Conservation (phyloP, 371 early-diverging fungal genomes). For the Rhizopus delemar region DNA sequence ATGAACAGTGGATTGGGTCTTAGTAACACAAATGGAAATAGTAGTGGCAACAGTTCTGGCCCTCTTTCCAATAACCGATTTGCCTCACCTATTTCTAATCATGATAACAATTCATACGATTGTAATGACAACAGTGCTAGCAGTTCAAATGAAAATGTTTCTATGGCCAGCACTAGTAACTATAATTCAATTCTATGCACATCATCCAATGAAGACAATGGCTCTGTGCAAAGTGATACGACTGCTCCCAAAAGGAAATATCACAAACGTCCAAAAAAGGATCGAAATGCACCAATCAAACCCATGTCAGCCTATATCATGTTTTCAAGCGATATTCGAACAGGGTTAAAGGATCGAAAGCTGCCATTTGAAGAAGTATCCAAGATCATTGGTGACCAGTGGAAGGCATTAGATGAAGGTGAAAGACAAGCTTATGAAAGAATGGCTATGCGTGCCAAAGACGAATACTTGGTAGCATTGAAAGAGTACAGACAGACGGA, state of each 20-base stretch:
- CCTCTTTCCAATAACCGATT: not conserved
- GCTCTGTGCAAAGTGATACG: constrained; percentile 37
- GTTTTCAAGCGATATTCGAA: constrained; percentile 48
- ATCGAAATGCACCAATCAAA: constrained; percentile 50
- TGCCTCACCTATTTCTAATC: not conserved
- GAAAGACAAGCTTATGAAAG: constrained; percentile 45
- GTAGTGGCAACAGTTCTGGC: constrained; percentile 15
- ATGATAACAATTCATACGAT: constrained; percentile 17
- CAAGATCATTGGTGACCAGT: constrained; percentile 50
- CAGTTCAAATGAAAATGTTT: constrained; percentile 30
- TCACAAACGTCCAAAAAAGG: constrained; percentile 48
- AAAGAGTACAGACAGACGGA: constrained; percentile 34
- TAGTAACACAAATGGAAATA: constrained; percentile 10
- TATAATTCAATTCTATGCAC: constrained; percentile 37
- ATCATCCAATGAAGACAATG: constrained; percentile 25
- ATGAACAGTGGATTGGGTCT: constrained; percentile 25
- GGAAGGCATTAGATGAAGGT: constrained; percentile 39
- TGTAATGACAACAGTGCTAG: constrained; percentile 9
- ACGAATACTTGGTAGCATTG: constrained; percentile 37
- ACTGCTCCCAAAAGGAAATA: constrained; percentile 46
- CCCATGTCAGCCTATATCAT: constrained; percentile 58
- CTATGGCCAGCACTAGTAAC: constrained; percentile 9
- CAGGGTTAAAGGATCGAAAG: constrained; percentile 34
- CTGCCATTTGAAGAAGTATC: constrained; percentile 46
- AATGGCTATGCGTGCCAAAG: constrained; percentile 40